These are phyloP conservation scores for Ricinus communis DNA, from an alignment of 345 rosid species.

Conservation along the genomic window DNA sequence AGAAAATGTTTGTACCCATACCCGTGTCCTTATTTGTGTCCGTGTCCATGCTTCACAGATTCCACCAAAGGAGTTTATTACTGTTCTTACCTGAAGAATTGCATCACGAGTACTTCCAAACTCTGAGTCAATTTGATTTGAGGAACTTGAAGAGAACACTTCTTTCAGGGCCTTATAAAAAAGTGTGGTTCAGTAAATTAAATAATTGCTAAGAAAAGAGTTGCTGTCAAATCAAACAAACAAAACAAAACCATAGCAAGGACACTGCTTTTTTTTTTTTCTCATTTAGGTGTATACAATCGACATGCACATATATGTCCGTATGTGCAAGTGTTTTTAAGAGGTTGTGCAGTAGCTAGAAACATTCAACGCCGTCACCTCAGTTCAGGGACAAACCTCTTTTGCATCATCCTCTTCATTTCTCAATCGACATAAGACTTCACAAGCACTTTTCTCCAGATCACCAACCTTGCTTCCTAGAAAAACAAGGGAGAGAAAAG, in stretches of 20 bases:
- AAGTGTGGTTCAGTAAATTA: conserved; percentile 23
- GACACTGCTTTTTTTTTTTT: conserved; percentile 1
- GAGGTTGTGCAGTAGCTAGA: not conserved
- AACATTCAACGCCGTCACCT: not conserved
- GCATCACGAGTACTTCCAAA: conserved; percentile 67
- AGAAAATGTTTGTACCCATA: no score
- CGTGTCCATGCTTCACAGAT: no score
- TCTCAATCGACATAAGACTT: conserved; percentile 68
- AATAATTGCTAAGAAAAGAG: not conserved
- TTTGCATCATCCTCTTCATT: conserved; percentile 60
- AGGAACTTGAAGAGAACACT: conserved; percentile 46
- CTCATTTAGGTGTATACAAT: not conserved
- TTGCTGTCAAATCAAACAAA: not conserved
- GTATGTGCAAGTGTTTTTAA: conserved; percentile 7
- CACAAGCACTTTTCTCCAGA: conserved; percentile 64
- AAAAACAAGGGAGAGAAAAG: conserved; percentile 10
- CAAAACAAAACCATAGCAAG: conserved; percentile 9
- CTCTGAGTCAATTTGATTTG: conserved; percentile 50
- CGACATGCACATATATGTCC: not conserved
- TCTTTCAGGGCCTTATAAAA: conserved; percentile 55
- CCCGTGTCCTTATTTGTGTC: no score
- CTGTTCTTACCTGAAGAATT: conserved; percentile 63
- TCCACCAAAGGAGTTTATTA: no score
- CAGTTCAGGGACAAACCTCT: conserved; percentile 46
- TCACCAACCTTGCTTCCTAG: conserved; percentile 48